Base-by-base conservation (phyloP, 495 filamentous ascomycete genomes). In the Aspergillus taichungensis region DNA sequence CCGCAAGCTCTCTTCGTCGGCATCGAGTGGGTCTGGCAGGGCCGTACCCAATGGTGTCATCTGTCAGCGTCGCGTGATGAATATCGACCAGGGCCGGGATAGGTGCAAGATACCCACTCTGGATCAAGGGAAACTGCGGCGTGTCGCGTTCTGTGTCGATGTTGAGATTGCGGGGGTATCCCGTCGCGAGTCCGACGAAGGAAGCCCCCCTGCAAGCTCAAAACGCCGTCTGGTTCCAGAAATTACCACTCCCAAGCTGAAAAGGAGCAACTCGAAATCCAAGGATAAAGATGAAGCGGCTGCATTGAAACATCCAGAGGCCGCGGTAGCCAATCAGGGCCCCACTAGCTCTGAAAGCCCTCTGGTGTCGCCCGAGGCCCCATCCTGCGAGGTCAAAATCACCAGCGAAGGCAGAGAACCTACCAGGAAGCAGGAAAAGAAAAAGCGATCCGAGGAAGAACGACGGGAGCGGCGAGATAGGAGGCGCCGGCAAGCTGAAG, bases 121-220 rank as follows among this genome's bases (percentile, higher is more conserved):
- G 13, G 80, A 91, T 47, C 81, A 84, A 48, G 77, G 76, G 12
- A 94, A 92, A 50, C 64, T 98, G 30, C 76, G 88, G 13, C 75
- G 87, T 30, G 92, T 98, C 2, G 85, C 89, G 2, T 98, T 98
- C 54, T 94, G 85, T 52, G 92, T 98, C 4, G 92, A 98, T 61
- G 92, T 98, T 9, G 92, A 98, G 66, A 92, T 98, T 55, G 90
- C 92, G n/a, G 79, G 79, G 0, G 59, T 77, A 30, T 76, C 81
- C 12, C 61, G 61, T 45, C 59, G 60, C 10, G 67, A 71, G 34
- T 61, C 61, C 11, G 64, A 68, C 42, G 69, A 71, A 32, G 63
- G 68, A 24, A 61, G 54, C 37, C 56, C 62, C 9, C 53, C 64
- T 30, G 24, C 44, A 30, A 61, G 48, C 36, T 55, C 52, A 45